phyloP scores from a whole-genome alignment of 495 filamentous ascomycete species.

The Penicillium cosmopolitanum region DNA sequence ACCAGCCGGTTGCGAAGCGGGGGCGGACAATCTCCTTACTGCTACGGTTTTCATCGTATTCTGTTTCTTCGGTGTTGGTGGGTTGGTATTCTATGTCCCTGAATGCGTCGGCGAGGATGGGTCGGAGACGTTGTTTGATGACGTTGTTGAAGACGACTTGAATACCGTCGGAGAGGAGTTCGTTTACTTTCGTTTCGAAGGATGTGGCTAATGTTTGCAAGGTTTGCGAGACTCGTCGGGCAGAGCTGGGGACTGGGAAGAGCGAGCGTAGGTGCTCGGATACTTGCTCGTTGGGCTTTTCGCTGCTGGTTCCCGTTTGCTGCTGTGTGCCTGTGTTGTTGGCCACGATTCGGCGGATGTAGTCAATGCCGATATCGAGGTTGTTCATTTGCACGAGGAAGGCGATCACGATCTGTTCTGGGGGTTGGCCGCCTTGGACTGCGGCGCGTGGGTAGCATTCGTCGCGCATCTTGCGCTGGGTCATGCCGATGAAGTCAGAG shows the following conservation, averaged over 20 bases:
- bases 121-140: constrained; percentile 82
- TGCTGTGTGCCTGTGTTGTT: constrained; percentile 52
- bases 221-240: constrained; percentile 63
- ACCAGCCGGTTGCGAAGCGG: constrained; percentile 81
- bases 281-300: neutral
- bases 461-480: constrained; percentile 95
- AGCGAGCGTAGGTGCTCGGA: constrained; percentile 56
- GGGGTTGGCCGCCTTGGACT: constrained; percentile 75
- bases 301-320: too few species aligned
- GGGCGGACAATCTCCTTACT: constrained; percentile 61
- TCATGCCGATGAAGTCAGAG: constrained; percentile 94
- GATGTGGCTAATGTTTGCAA: constrained; percentile 69
- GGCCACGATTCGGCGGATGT: constrained; percentile 82
- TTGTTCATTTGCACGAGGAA: constrained; percentile 96
- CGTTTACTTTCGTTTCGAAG: constrained; percentile 75
- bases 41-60: constrained; percentile 48
- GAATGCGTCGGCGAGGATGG: constrained; percentile 85
- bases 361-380: constrained; percentile 86
- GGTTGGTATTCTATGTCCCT: constrained; percentile 83
- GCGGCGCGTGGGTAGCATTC: constrained; percentile 82
- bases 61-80: constrained; percentile 27
- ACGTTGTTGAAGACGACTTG: constrained; percentile 86
- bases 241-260: constrained; percentile 80
- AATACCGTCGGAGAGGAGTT: constrained; percentile 81
- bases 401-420: constrained; percentile 78